phyloP scores from a whole-genome alignment of 1,284 basidiomycete species.

The Rhodotorula sp. region DNA sequence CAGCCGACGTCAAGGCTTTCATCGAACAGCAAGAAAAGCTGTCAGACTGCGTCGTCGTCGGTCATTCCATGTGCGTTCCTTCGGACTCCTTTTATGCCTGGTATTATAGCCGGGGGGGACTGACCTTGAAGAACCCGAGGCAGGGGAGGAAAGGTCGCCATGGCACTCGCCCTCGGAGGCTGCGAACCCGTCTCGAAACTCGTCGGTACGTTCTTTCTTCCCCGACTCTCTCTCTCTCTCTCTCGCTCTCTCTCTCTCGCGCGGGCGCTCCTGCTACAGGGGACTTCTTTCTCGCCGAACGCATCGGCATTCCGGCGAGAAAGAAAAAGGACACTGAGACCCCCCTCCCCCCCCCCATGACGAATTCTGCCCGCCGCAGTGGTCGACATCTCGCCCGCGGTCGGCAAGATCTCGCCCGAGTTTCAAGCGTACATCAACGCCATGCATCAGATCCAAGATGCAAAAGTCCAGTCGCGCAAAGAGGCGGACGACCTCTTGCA shows the following conservation, averaged over 20 bases:
- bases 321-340: no score
- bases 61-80: conserved; percentile 73
- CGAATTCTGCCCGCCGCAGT: conserved; percentile 47
- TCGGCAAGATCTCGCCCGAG: conserved; percentile 63
- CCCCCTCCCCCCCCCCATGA: no score
- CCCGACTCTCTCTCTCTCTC: neutral
- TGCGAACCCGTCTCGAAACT: conserved; percentile 52
- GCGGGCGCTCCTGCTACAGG: no score
- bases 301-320: no score
- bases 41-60: conserved; percentile 64
- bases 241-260: neutral
- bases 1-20: conserved; percentile 55
- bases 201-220: conserved; percentile 12
- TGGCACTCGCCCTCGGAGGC: conserved; percentile 67
- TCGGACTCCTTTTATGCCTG: no score
- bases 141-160: conserved; percentile 85
- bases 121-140: neutral
- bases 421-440: conserved; percentile 64
- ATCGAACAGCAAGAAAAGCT: conserved; percentile 49
- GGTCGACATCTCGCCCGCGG: conserved; percentile 74
- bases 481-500: conserved; percentile 66
- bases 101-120: no score
- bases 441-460: conserved; percentile 67
- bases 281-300: no score
- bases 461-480: conserved; percentile 59